A percentile compares a stretch with the other conserved stretches of the same genome.
Evolutionary conservation across 768 basidiomycete species (phyloP).

Genomic region (Mycena rosella): DNA sequence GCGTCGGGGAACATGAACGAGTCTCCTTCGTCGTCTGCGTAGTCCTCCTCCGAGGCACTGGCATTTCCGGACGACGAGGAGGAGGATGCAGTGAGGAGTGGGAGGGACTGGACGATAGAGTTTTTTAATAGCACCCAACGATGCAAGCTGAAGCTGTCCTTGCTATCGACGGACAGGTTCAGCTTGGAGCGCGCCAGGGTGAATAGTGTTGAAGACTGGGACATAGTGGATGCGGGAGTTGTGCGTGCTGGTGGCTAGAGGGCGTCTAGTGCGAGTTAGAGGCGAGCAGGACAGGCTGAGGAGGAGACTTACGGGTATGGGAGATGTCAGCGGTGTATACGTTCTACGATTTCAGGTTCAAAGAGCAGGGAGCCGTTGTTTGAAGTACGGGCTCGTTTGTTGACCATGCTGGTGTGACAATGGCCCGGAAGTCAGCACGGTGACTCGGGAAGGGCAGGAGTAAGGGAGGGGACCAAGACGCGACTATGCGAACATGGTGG

Average conservation of each 20-base stretch:
- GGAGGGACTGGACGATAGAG: constrained; percentile 72
- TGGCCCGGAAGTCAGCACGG: constrained; percentile 58
- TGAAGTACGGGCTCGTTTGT: constrained; percentile 83
- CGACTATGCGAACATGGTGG: constrained; percentile 62
- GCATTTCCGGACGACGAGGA: constrained; percentile 46
- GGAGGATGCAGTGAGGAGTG: constrained; percentile 50
- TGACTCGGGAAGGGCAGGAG: constrained; percentile 51
- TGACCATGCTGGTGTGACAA: constrained; percentile 74
- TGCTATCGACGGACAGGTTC: constrained; percentile 69
- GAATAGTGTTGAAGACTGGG: constrained; percentile 65
- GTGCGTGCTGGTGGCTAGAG: constrained; percentile 27
- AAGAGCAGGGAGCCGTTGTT: constrained; percentile 91
- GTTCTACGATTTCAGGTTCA: constrained; percentile 89
- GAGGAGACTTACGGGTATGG: constrained; percentile 31
- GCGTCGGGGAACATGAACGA: constrained; percentile 88
- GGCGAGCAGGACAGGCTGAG: constrained; percentile 34
- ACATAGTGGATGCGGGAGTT: constrained; percentile 54
- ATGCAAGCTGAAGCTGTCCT: constrained; percentile 81
- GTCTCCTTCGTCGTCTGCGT: constrained; percentile 70
- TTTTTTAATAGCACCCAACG: constrained; percentile 93
- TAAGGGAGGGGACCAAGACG: constrained; percentile 45
- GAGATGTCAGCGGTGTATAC: constrained; percentile 74
- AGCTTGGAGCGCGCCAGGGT: constrained; percentile 81
- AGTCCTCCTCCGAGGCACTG: constrained; percentile 54
- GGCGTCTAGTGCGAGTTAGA: constrained; percentile 33